These are phyloP conservation scores for Mycena albidolilacea DNA, from an alignment of 768 basidiomycete genomes.

Conservation along the genomic window DNA sequence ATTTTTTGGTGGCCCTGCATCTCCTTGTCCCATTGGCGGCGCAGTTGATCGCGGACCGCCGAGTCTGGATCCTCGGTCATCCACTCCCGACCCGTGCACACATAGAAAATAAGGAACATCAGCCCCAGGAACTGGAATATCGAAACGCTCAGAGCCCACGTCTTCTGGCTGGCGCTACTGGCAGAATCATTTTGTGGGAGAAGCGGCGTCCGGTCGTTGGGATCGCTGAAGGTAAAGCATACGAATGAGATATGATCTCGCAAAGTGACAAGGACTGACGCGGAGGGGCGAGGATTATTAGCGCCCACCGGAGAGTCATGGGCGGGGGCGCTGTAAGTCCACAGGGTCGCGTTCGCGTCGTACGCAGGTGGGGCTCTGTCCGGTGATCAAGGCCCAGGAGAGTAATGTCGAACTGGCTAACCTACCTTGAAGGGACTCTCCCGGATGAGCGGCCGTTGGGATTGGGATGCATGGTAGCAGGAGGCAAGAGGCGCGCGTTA, in stretches of 20 bases:
- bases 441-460: background rate
- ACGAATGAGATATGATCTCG: background rate
- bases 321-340: background rate
- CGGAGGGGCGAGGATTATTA: background rate
- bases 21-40: slow-evolving; percentile 17
- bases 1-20: slow-evolving; percentile 7
- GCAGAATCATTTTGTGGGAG: background rate
- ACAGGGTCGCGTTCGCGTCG: background rate
- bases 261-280: background rate
- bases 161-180: background rate
- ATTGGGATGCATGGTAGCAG: too few species aligned
- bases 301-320: background rate
- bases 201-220: background rate
- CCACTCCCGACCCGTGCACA: background rate
- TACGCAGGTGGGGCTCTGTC: slow-evolving; percentile 1
- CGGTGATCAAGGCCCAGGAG: background rate
- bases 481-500: too few species aligned
- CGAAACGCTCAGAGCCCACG: background rate
- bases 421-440: background rate
- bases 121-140: background rate
- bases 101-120: background rate
- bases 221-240: background rate
- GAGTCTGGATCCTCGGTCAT: background rate
- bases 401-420: background rate
- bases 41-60: background rate